Evolutionary conservation across 495 filamentous ascomycete genomes (phyloP), one percentile per base, ranked within the genome.

Genomic region (Penicillium chermesinum): DNA sequence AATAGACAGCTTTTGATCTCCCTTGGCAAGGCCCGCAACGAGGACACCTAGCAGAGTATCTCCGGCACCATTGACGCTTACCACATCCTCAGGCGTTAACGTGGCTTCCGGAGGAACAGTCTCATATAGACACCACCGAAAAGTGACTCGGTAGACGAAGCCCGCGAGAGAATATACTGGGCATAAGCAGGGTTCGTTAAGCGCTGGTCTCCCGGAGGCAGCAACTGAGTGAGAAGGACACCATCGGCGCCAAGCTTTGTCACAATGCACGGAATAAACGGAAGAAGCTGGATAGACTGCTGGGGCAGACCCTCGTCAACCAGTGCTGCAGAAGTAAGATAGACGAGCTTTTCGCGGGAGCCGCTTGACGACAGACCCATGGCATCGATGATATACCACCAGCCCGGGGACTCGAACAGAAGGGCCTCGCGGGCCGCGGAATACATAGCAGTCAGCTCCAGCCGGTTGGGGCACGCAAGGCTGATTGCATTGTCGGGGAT

Each of bases 31-130:
- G 16, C 86, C 86, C 1, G 89, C 83, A 17, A 95, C 69, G 25
- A 95, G 34, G 13, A 88, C 85, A 2, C 91, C 93, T 2, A 93
- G 69, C 53, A 96, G 88, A 0, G 93, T 97, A 68, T 98, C 93
- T 4, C 93, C 93, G 0, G 89, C 90, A 0, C 91, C 93, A 61
- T 96, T 98, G 10, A 96, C 93, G 52, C 87, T 91, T 10, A 91
- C 83, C 3, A 95, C 73, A 21, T 89, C 79, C 13, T 76, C 63
- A 0, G 67, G 54, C 9, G 52, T 42, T 1, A 95, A 69, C n/a
- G 68, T 61, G 66, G 87, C 82, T 2, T 75, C 76, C 12, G 86
- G 72, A 0, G 84, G 78, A 65, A 89, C 93, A 91, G 62, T 33
- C 87, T 73, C 82, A 96, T 87, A 55, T 94, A 95, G 14, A 95